Base-by-base conservation (phyloP, 495 filamentous ascomycete species). In the Penicillium alfredii region DNA sequence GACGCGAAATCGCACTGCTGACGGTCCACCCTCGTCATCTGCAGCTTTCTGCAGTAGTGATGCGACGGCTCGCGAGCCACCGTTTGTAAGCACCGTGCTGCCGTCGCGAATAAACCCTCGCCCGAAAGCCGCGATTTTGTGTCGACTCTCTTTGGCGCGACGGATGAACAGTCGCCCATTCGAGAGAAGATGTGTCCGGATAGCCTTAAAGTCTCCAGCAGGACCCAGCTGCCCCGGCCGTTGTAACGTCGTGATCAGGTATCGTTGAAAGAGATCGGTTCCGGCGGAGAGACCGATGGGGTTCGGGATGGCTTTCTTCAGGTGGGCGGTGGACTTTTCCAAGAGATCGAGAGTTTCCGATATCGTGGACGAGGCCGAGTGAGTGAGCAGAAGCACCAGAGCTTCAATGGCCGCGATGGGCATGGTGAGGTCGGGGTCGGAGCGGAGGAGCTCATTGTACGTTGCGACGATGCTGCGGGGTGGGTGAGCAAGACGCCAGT, bases 351-450 rank as follows among this genome's bases (percentile, higher is more conserved):
- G 80, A 27, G 89, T 94, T 64, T 98, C 92, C 58, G 87, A 90
- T 47, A 94, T 84, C 17, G 92, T 98, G 9, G 77, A 77, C 5
- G 86, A 81, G 30, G 78, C 76, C 6, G 78, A 82, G 31, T 79
- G 74, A 56, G 80, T 77, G 40, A 96, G 79, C 40, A 87, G 79
- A 48, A 84, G 74, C 45, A 94, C 89, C 30, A 96, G 75, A 22
- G 92, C 79, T 64, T 96, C 88, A 58, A 98, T 95, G 35, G 92
- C 89, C 2, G 90, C 92, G 33, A 98, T 82, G 31, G 90, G 87
- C 85, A 94, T 94, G 16, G 88, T 94, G 25, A 96, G 75, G 17
- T 92, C 84, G 9, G 81, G 77, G 61, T 95, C 88, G 29, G 68
- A 66, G 48, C 53, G 53, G 33, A 81, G 74, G 35, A 82, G 63